Evolutionary conservation across 805 yeast genomes (phyloP).

Genomic region (Wickerhamiella musiphila): DNA sequence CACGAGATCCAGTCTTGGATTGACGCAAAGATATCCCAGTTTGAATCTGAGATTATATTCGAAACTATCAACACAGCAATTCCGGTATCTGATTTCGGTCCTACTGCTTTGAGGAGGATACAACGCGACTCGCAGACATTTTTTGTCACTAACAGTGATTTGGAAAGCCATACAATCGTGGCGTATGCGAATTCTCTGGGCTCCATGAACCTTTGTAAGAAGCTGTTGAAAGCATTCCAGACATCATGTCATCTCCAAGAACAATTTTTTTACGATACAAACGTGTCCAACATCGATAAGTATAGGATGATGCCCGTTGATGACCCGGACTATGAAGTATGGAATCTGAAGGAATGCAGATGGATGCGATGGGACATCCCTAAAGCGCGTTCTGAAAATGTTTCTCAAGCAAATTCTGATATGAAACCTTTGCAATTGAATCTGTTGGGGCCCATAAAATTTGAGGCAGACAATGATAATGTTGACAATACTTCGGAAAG

Average conservation of each 20-base stretch:
- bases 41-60: slow-evolving; percentile 1
- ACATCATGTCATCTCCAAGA: slow-evolving; percentile 5
- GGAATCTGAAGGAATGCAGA: slow-evolving; percentile 15
- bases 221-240: slow-evolving; percentile 8
- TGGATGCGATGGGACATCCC: slow-evolving; percentile 16
- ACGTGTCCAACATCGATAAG: slow-evolving; percentile 2
- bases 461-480: not conserved
- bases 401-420: not conserved
- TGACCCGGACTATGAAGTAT: slow-evolving; percentile 16
- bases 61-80: slow-evolving; percentile 18
- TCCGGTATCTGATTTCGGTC: slow-evolving; percentile 21
- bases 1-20: slow-evolving; percentile 28
- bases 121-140: slow-evolving; percentile 19
- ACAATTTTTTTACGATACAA: slow-evolving; percentile 9
- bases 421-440: not conserved
- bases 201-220: slow-evolving; percentile 11
- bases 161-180: not conserved
- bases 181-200: slow-evolving; percentile 8
- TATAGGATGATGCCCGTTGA: slow-evolving; percentile 7
- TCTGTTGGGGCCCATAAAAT: not conserved
- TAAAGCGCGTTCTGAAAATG: no score
- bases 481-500: not conserved
- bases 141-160: slow-evolving; percentile 5
- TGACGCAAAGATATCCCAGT: slow-evolving; percentile 22
- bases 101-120: slow-evolving; percentile 14